Percentiles rank a stretch among this genome's conserved stretches.
Conservation (phyloP, 1,284 basidiomycete genomes). For the Ganoderma sinense region DNA sequence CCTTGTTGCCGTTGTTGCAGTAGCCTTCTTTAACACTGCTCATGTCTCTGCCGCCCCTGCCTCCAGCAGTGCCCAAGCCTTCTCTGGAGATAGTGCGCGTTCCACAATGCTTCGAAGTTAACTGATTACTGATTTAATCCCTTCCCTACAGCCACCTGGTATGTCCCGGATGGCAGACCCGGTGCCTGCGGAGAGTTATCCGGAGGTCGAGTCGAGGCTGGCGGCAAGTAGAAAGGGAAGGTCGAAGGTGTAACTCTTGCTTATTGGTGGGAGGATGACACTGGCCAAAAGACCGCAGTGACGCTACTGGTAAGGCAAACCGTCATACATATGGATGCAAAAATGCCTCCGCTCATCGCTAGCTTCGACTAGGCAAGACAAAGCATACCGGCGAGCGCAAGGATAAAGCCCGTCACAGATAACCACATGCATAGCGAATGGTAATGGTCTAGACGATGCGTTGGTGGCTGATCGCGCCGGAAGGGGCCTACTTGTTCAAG, state of each 20-base stretch:
- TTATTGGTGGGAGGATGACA: slow-evolving; percentile 17
- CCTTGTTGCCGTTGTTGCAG: not conserved
- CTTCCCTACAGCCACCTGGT: no score
- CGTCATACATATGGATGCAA: slow-evolving; percentile 50
- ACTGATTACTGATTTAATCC: not conserved
- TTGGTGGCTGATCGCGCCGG: slow-evolving; percentile 42
- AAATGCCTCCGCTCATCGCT: slow-evolving; percentile 50
- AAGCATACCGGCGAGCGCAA: slow-evolving; percentile 57
- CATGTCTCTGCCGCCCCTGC: not conserved
- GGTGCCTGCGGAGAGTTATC: no score
- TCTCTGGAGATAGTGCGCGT: slow-evolving; percentile 3
- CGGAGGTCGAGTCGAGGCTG: not conserved
- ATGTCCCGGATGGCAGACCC: no score
- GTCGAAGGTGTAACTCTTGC: not conserved
- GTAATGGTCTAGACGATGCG: slow-evolving; percentile 54
- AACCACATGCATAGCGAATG: slow-evolving; percentile 59
- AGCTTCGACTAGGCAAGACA: slow-evolving; percentile 59
- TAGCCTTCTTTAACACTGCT: not conserved
- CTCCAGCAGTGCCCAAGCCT: not conserved
- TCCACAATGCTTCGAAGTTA: not conserved
- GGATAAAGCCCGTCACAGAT: slow-evolving; percentile 55
- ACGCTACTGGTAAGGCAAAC: slow-evolving; percentile 44
- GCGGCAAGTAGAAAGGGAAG: no score
- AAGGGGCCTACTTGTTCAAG: slow-evolving; percentile 48
- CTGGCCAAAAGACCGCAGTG: slow-evolving; percentile 28